phyloP scores from a whole-genome alignment of 345 rosid genomes.

The Hypericum androsaemum region DNA sequence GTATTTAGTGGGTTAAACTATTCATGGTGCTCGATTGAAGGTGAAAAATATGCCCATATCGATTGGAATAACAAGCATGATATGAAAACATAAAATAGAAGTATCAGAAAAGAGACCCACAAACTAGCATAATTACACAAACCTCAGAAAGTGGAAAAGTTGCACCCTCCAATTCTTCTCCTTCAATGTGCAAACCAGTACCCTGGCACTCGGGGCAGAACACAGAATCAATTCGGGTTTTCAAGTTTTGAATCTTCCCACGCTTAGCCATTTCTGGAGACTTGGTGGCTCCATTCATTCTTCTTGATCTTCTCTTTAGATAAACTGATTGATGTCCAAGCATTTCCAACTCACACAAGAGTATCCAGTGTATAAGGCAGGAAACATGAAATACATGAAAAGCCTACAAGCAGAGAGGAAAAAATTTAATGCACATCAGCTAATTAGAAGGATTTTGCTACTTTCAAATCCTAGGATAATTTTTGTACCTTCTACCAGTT shows the following conservation, averaged over 20 bases:
- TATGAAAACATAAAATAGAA: neutral
- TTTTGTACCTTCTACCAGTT: no score
- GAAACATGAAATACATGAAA: conserved; percentile 86
- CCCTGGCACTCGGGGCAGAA: conserved; percentile 98
- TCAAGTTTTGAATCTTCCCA: conserved; percentile 20
- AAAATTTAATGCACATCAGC: conserved; percentile 1
- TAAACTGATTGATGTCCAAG: conserved; percentile 29
- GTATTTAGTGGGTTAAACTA: no score
- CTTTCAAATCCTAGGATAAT: neutral
- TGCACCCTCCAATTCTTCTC: conserved; percentile 52
- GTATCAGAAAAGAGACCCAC: neutral
- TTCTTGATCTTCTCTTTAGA: conserved; percentile 42
- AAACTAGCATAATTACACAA: conserved; percentile 4
- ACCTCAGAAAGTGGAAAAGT: conserved; percentile 72
- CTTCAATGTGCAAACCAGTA: conserved; percentile 51
- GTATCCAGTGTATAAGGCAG: conserved; percentile 89
- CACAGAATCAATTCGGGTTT: conserved; percentile 38
- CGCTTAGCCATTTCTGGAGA: conserved; percentile 22
- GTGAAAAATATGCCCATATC: no score
- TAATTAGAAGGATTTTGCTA: neutral
- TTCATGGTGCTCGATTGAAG: no score
- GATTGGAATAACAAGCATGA: neutral
- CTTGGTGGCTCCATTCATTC: conserved; percentile 37
- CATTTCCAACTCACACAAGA: conserved; percentile 67
- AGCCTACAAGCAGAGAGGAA: conserved; percentile 31